phyloP scores from a whole-genome alignment of 768 basidiomycete species.

The Astraeus odoratus region DNA sequence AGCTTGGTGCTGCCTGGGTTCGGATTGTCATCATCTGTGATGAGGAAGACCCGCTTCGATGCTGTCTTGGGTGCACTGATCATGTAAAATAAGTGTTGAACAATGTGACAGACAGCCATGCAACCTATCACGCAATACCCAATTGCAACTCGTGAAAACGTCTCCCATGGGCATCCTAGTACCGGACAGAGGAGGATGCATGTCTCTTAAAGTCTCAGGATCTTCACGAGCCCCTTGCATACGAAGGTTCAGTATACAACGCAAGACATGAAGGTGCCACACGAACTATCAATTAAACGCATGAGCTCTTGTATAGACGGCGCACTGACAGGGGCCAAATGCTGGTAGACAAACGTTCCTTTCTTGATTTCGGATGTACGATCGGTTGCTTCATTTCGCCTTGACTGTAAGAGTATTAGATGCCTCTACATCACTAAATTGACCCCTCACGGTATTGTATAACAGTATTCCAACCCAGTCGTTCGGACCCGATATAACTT shows the following conservation, averaged over 20 bases:
- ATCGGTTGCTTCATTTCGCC: slow-evolving; percentile 28
- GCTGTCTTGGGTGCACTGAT: slow-evolving; percentile 78
- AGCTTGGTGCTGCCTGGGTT: slow-evolving; percentile 52
- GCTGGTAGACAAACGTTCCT: slow-evolving; percentile 66
- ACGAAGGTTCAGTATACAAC: slow-evolving; percentile 3
- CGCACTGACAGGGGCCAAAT: slow-evolving; percentile 71
- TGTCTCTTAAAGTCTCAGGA: slow-evolving; percentile 44
- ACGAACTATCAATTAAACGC: slow-evolving; percentile 67
- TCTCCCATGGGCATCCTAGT: slow-evolving; percentile 73
- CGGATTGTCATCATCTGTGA: slow-evolving; percentile 65
- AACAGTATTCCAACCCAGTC: slow-evolving; percentile 87
- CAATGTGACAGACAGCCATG: slow-evolving; percentile 11
- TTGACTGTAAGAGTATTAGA: slow-evolving; percentile 12
- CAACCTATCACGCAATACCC: slow-evolving; percentile 84
- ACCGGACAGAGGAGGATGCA: slow-evolving; percentile 60
- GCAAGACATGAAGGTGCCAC: background rate
- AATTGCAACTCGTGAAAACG: slow-evolving; percentile 86
- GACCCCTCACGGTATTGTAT: slow-evolving; percentile 77
- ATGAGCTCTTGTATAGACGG: slow-evolving; percentile 76
- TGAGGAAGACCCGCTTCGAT: slow-evolving; percentile 87
- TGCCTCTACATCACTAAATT: background rate
- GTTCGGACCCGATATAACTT: slow-evolving; percentile 81
- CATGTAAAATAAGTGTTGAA: background rate
- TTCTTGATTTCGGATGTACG: slow-evolving; percentile 56
- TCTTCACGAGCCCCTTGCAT: slow-evolving; percentile 58